Base-by-base conservation (phyloP, 768 basidiomycete species). In the Psilocybe tampanensis region DNA sequence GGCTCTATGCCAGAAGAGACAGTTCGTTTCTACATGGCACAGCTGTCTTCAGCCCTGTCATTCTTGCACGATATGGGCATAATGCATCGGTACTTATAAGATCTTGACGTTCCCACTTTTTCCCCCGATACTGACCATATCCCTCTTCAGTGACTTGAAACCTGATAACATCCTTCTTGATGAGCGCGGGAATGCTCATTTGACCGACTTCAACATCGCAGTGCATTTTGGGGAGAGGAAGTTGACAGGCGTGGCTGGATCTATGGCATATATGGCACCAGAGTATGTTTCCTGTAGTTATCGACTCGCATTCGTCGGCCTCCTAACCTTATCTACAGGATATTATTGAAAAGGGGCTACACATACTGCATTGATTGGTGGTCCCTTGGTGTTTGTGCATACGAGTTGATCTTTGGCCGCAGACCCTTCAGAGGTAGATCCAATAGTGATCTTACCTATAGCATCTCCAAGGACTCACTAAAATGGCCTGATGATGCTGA, bases 231-330 rank as follows among this genome's bases (percentile, higher is more conserved):
- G 89, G 4, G 94, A 97, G 55, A 83, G 92, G 54, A 84, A 89
- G 56, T 74, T 94, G 32, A 95, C 91, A 12, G 94, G 95, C 21
- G 91, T 99, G 0, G 96, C 96, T 21, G 96, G 96, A 8, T 96
- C 94, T 50, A 96, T 98, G 95, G 96, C 96, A 2, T 99, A 99
- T 71, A 99, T 99, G 96, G 95, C 90, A 41, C 89, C 89, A 2
- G 88, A 90, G 85, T 88, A 67, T 53, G 81, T 71, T 43, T 19
- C 18, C 44, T 18, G 17, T 49, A 36, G 41, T 11, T 44, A 47
- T 49, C 47, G 13, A 29, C 15, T 24, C 32, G 21, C 17, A n/a
- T 17, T 29, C 29, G 54, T 15, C 50, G 44, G 44, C 26, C 48
- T 24, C 58, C 57, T 22, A 61, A 18, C 55, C 61, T 26, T 57